Conservation (phyloP, 2,329 filamentous ascomycete genomes). For the Chalara sp. region DNA sequence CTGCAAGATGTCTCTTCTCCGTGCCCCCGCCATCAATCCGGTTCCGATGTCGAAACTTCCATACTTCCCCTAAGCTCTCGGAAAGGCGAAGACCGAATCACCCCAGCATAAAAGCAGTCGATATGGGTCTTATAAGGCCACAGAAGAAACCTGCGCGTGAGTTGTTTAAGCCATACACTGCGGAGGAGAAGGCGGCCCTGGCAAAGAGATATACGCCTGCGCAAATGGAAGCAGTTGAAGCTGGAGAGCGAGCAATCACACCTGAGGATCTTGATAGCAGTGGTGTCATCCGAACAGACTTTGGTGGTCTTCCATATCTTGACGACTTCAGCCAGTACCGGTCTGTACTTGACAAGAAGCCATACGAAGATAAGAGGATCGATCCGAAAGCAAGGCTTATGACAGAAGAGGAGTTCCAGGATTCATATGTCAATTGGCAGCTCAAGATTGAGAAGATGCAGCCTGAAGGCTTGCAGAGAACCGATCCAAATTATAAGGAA, state of each 20-base stretch:
- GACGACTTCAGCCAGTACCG: conserved; percentile 77
- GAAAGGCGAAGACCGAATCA: conserved; percentile 32
- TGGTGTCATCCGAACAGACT: conserved; percentile 64
- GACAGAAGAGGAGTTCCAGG: conserved; percentile 53
- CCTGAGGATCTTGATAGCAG: conserved; percentile 68
- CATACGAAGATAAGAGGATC: conserved; percentile 29
- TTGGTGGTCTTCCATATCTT: conserved; percentile 66
- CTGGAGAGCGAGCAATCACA: conserved; percentile 71
- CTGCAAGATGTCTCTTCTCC: conserved; percentile 43
- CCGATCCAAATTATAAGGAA: conserved; percentile 6
- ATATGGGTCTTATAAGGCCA: conserved; percentile 22
- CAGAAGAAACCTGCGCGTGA: conserved; percentile 26
- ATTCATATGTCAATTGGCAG: conserved; percentile 46
- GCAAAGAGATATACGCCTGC: conserved; percentile 66
- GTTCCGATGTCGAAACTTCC: conserved; percentile 41
- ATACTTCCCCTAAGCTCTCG: conserved; percentile 33
- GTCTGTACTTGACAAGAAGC: conserved; percentile 69
- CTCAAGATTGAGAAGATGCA: conserved; percentile 13
- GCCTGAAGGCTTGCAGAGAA: conserved; percentile 8
- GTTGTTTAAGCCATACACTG: conserved; percentile 57
- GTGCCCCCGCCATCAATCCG: conserved; percentile 32
- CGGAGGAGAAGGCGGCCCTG: conserved; percentile 57
- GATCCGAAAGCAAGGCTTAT: conserved; percentile 41
- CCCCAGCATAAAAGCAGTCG: conserved; percentile 30
- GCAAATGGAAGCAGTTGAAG: conserved; percentile 76